Base-by-base conservation (phyloP, 2,329 filamentous ascomycete genomes). In the Talaromyces sp. region DNA sequence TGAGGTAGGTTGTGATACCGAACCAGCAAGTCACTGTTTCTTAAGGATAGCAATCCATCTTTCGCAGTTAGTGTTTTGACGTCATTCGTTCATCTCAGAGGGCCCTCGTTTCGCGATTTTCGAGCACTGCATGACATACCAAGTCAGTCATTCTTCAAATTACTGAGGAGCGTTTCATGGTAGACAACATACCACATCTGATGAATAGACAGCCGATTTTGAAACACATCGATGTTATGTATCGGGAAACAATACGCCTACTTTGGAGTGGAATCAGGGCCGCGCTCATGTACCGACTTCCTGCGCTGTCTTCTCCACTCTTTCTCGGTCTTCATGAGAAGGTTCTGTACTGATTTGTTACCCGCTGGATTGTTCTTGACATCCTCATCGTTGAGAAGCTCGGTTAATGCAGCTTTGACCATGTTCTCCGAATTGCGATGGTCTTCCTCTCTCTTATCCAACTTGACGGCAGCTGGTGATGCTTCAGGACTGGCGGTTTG, bases 321-420 rank as follows among this genome's bases (percentile, higher is more conserved):
- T 70, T 84, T 83, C 71, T 88, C 85, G 22, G 85, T 86, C 70
- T 87, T 84, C 82, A 88, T 83, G 29, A 88, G 77, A 15, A 85
- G 79, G 22, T 82, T 80, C 73, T 88, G 86, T 38, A 88, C 84
- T 83, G 84, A 88, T 67, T 81, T 85, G 58, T 86, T 84, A 72
- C 86, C 83, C 1, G 79, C 77, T 31, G 77, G 75, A 67, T 87
- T 83, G 54, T 73, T 75, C 49, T 85, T 83, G 17, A 86, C 84
- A 43, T 81, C 77, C 27, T 85, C 82, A 75, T 84, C 87, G 76
- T 88, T 88, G 70, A 88, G 81, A 15, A 88, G 81, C 73, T 87
- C 85, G 5, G 85, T 88, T 69, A 88, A 72, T 1, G 85, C 83
- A 36, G 85, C 81, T 77, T 88, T 88, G 77, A 88, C 64, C 65